Percentiles rank a stretch among this genome's conserved stretches.
These are phyloP conservation scores for Geopyxis carbonaria DNA, from an alignment of 495 filamentous ascomycete species.

Conservation along the genomic window DNA sequence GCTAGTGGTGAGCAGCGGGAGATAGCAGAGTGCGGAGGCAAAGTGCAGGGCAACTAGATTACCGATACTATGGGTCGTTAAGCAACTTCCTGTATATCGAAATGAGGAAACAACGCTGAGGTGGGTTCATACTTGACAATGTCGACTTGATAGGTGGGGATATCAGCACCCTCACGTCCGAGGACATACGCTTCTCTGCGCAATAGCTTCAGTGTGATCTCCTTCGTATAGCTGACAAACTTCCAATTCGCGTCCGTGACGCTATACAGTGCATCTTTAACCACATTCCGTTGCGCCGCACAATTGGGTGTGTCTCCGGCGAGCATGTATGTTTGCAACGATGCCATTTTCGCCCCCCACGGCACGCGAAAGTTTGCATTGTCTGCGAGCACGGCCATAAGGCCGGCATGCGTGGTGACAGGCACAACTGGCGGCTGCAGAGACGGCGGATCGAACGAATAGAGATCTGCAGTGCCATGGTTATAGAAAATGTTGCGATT, in stretches of 20 bases:
- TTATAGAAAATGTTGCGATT: slow-evolving; percentile 35
- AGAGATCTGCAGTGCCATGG: slow-evolving; percentile 32
- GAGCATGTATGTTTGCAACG: slow-evolving; percentile 39
- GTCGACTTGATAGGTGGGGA: slow-evolving; percentile 43
- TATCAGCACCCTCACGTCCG: slow-evolving; percentile 28
- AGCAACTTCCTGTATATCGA: not conserved
- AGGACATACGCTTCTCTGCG: slow-evolving; percentile 33
- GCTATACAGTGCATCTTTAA: slow-evolving; percentile 33
- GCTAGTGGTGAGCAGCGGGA: slow-evolving; percentile 42
- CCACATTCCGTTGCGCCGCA: slow-evolving; percentile 31
- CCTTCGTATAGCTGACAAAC: slow-evolving; percentile 27
- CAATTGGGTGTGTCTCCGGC: slow-evolving; percentile 35
- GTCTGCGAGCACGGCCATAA: slow-evolving; percentile 33
- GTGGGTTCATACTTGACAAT: slow-evolving; percentile 34
- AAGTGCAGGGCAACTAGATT: slow-evolving; percentile 45
- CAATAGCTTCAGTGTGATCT: slow-evolving; percentile 36
- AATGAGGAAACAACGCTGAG: not conserved
- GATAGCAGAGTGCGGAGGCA: slow-evolving; percentile 42
- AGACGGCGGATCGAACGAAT: slow-evolving; percentile 35
- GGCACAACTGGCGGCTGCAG: slow-evolving; percentile 26
- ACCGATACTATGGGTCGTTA: slow-evolving; percentile 33
- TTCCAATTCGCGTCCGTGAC: slow-evolving; percentile 28
- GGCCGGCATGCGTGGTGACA: slow-evolving; percentile 35
- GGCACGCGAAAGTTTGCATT: slow-evolving; percentile 38
- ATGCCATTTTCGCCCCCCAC: slow-evolving; percentile 39